phyloP scores from a whole-genome alignment of 2,329 filamentous ascomycete genomes.

The Diplodia intermedia region DNA sequence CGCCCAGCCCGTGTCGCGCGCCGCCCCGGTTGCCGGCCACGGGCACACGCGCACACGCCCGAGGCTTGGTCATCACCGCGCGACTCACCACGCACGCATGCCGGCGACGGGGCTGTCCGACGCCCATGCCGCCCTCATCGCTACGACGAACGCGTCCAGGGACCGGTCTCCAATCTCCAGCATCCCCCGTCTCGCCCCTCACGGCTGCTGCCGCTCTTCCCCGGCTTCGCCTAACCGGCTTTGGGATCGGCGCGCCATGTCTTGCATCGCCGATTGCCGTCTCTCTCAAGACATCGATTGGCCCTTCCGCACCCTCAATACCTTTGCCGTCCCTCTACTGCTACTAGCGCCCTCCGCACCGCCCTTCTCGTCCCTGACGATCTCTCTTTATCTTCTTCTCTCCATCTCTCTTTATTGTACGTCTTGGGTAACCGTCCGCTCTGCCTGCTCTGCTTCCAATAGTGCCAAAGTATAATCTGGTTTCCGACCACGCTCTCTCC shows the following conservation, averaged over 20 bases:
- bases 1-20: too few relatives aligned
- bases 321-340: background rate
- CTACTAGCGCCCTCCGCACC: background rate
- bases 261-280: slow-evolving; percentile 4
- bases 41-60: background rate
- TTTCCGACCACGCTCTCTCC: background rate
- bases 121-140: background rate
- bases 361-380: slow-evolving; percentile 4
- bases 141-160: background rate
- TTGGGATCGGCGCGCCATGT: background rate
- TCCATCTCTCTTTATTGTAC: background rate
- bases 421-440: background rate
- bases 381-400: background rate
- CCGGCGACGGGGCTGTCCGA: background rate
- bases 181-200: too few relatives aligned
- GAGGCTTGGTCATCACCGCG: background rate
- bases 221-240: background rate
- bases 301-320: background rate
- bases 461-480: background rate
- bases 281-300: background rate
- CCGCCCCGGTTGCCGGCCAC: too few relatives aligned
- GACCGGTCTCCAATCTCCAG: too few relatives aligned
- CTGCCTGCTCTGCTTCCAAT: background rate
- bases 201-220: slow-evolving; percentile 16
- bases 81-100: too few relatives aligned